phyloP scores from a whole-genome alignment of 2,329 filamentous ascomycete genomes.

The Coleophoma cylindrospora region DNA sequence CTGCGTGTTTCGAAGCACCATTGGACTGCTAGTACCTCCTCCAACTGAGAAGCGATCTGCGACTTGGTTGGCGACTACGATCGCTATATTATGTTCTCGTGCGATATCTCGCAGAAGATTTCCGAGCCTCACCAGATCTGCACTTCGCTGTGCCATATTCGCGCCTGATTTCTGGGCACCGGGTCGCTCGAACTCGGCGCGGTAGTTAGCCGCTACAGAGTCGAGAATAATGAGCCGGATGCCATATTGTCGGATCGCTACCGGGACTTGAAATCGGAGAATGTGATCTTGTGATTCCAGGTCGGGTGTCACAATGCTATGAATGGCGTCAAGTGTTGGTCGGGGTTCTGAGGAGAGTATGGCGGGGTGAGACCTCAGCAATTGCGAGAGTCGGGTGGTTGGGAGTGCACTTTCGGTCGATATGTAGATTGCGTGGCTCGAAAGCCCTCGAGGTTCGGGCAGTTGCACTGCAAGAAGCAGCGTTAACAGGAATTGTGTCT shows the following conservation, averaged over 20 bases:
- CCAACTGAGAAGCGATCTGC: constrained; percentile 68
- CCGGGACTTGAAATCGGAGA: constrained; percentile 84
- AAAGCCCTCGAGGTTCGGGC: constrained; percentile 64
- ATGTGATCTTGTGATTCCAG: constrained; percentile 96
- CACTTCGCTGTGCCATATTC: constrained; percentile 71
- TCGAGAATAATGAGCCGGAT: constrained; percentile 84
- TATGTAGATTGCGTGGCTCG: constrained; percentile 80
- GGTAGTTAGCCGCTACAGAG: constrained; percentile 92
- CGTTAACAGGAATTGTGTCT: constrained; percentile 87
- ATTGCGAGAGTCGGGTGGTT: constrained; percentile 75
- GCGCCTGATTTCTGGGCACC: constrained; percentile 25
- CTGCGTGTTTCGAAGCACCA: constrained; percentile 10
- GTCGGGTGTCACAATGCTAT: constrained; percentile 80
- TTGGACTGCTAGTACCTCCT: constrained; percentile 8
- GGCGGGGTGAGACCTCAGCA: constrained; percentile 62
- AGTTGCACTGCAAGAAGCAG: constrained; percentile 84
- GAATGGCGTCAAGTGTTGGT: constrained; percentile 70
- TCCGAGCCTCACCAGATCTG: constrained; percentile 73
- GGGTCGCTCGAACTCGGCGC: constrained; percentile 75
- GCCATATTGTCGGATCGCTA: constrained; percentile 69
- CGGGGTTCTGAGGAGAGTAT: constrained; percentile 38
- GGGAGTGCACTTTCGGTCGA: constrained; percentile 86
- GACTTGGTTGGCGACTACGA: constrained; percentile 94
- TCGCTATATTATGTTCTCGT: constrained; percentile 65
- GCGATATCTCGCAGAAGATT: constrained; percentile 73